These are phyloP conservation scores for Phytophthora hibernalis DNA, from an alignment of 352 stramenopile genomes.

Conservation along the genomic window DNA sequence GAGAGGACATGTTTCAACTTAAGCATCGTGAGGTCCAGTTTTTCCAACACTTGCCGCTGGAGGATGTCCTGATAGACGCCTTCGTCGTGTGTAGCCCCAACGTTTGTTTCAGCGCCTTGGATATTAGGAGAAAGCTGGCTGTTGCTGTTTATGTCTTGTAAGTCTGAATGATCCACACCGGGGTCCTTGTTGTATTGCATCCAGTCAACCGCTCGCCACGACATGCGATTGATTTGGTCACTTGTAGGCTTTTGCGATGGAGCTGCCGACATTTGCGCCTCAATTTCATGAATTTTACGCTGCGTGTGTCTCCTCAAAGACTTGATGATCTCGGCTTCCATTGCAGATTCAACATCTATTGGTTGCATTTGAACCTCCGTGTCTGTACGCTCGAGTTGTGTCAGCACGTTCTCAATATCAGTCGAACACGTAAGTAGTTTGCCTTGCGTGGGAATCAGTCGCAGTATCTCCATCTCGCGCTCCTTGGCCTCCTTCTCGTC, in stretches of 20 bases:
- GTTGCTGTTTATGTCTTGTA: not conserved
- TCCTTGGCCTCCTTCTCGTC: conserved; percentile 41
- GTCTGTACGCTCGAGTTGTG: conserved; percentile 42
- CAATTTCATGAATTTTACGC: conserved; percentile 43
- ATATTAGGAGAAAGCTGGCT: not conserved
- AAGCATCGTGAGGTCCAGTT: conserved; percentile 71
- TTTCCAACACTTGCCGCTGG: conserved; percentile 55
- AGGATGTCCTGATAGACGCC: conserved; percentile 46
- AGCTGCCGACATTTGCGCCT: conserved; percentile 26
- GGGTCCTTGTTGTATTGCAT: conserved; percentile 23
- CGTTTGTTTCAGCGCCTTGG: not conserved
- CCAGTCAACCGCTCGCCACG: conserved; percentile 36
- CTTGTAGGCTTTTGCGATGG: not conserved
- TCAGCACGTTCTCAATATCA: conserved; percentile 56
- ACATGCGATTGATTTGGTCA: conserved; percentile 6
- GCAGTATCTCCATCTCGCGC: conserved; percentile 52
- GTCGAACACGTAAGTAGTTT: conserved; percentile 48
- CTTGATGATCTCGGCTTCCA: conserved; percentile 34
- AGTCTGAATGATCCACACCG: not conserved
- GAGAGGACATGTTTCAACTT: conserved; percentile 62
- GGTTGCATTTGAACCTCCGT: not conserved
- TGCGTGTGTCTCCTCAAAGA: conserved; percentile 28
- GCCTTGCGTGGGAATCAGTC: conserved; percentile 50
- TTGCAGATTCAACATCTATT: not conserved
- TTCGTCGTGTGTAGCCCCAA: conserved; percentile 2